Conservation (phyloP, 768 basidiomycete genomes). For the Floccularia luteovirens region DNA sequence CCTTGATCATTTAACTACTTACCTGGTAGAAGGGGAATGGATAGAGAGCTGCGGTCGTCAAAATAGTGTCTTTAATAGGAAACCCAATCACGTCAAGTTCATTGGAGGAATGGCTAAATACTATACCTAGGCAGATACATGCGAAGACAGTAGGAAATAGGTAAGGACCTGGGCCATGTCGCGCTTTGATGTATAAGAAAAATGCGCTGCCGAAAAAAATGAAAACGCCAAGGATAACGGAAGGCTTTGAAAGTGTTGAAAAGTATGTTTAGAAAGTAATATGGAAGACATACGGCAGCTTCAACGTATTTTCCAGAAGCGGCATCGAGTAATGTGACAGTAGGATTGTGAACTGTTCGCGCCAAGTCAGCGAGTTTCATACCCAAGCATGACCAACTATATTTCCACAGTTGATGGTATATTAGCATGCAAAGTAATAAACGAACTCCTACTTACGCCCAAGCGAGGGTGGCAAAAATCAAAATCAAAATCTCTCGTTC, state of each 20-base stretch:
- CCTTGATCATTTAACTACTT: constrained; percentile 9
- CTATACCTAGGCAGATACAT: constrained; percentile 49
- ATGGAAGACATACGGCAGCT: constrained; percentile 20
- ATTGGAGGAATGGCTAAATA: neutral
- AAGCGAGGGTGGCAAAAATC: constrained; percentile 36
- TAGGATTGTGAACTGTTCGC: constrained; percentile 32
- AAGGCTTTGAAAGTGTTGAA: constrained; percentile 31
- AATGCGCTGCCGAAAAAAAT: constrained; percentile 52
- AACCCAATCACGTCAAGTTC: neutral
- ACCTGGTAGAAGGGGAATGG: constrained; percentile 60
- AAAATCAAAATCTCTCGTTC: constrained; percentile 58
- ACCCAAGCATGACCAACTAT: constrained; percentile 61
- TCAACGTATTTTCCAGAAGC: constrained; percentile 53
- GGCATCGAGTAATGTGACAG: constrained; percentile 27
- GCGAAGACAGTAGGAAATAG: constrained; percentile 46
- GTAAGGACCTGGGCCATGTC: constrained; percentile 58
- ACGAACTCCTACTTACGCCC: constrained; percentile 48
- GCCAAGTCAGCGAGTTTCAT: constrained; percentile 55
- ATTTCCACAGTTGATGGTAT: constrained; percentile 3
- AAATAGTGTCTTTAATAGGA: constrained; percentile 40
- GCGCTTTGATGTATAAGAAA: constrained; percentile 53
- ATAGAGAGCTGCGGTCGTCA: constrained; percentile 51
- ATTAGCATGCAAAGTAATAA: neutral
- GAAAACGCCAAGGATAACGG: constrained; percentile 52
- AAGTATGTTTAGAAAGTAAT: neutral